These are phyloP conservation scores for Eimeria sp. DNA, from an alignment of 169 alveolate genomes.

Conservation along the genomic window DNA sequence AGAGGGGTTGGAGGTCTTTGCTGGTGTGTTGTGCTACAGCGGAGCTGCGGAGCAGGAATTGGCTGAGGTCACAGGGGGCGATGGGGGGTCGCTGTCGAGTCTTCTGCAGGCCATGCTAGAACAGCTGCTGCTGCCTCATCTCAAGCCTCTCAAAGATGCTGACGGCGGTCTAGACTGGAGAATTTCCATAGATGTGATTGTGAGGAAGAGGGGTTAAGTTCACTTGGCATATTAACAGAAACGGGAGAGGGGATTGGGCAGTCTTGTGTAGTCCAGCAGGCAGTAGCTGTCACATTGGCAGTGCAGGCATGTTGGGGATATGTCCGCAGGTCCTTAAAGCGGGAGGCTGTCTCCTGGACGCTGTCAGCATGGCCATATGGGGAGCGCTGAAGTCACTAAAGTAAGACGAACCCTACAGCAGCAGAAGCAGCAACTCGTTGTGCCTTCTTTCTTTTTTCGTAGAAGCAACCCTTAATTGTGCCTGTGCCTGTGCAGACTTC, in stretches of 20 bases:
- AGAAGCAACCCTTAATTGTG: background rate
- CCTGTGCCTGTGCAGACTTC: constrained; percentile 37
- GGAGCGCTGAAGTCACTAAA: constrained; percentile 39
- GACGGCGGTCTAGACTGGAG: constrained; percentile 5
- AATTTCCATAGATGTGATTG: constrained; percentile 40
- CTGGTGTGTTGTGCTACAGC: constrained; percentile 3
- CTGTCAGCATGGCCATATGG: constrained; percentile 64
- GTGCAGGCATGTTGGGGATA: background rate
- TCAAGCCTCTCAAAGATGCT: background rate
- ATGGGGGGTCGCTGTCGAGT: constrained; percentile 25
- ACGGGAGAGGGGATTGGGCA: background rate
- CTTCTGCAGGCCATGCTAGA: constrained; percentile 46
- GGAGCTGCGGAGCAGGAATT: constrained; percentile 58
- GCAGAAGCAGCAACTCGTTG: background rate
- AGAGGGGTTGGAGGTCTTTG: background rate
- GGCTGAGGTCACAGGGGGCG: constrained; percentile 45
- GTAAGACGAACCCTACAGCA: constrained; percentile 2
- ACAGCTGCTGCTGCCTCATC: constrained; percentile 61
- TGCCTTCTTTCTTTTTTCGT: background rate
- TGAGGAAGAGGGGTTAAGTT: background rate
- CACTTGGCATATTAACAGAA: too few relatives aligned
- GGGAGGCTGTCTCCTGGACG: constrained; percentile 66
- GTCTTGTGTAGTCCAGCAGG: background rate
- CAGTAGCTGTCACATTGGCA: background rate
- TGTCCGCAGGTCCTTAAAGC: constrained; percentile 40